A percentile compares a stretch with the other conserved stretches of the same genome.
These are phyloP conservation scores for Thelonectria olida DNA, from an alignment of 2,329 filamentous ascomycete species.

Conservation along the genomic window DNA sequence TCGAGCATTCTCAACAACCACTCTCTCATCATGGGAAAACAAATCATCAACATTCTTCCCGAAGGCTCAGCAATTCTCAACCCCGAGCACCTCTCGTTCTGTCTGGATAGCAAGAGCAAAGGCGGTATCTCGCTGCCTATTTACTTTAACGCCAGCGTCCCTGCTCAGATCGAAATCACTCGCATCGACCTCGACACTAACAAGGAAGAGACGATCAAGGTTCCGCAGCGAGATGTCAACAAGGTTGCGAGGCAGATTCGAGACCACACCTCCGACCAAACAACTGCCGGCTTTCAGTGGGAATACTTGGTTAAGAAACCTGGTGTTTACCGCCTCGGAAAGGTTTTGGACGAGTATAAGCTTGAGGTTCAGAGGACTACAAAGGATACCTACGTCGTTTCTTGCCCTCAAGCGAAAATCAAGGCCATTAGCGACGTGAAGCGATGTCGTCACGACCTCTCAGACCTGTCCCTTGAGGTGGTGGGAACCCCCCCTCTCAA, in stretches of 20 bases:
- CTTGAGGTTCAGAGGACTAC: constrained; percentile 84
- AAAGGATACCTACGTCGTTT: constrained; percentile 84
- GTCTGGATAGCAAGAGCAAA: constrained; percentile 72
- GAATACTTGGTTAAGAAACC: constrained; percentile 83
- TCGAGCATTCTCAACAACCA: constrained; percentile 89
- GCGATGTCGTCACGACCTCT: constrained; percentile 88
- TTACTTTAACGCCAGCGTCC: constrained; percentile 91
- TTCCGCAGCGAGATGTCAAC: constrained; percentile 78
- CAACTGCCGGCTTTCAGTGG: constrained; percentile 71
- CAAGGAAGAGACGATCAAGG: constrained; percentile 79
- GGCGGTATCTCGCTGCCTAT: constrained; percentile 77
- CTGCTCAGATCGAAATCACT: constrained; percentile 87
- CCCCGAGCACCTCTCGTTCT: constrained; percentile 81
- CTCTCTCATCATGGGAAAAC: constrained; percentile 92
- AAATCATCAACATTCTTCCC: constrained; percentile 96
- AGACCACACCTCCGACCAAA: constrained; percentile 71
- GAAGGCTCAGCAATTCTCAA: constrained; percentile 95
- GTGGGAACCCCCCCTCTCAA: constrained; percentile 90
- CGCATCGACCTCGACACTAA: constrained; percentile 86
- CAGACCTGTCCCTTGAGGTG: constrained; percentile 84
- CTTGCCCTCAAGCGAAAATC: constrained; percentile 83
- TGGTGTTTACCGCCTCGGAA: constrained; percentile 85
- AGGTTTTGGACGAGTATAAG: constrained; percentile 92
- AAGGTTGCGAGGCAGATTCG: constrained; percentile 75
- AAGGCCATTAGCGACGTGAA: constrained; percentile 67